phyloP scores from a whole-genome alignment of 2,329 filamentous ascomycete genomes.

The Fusarium stilboides region DNA sequence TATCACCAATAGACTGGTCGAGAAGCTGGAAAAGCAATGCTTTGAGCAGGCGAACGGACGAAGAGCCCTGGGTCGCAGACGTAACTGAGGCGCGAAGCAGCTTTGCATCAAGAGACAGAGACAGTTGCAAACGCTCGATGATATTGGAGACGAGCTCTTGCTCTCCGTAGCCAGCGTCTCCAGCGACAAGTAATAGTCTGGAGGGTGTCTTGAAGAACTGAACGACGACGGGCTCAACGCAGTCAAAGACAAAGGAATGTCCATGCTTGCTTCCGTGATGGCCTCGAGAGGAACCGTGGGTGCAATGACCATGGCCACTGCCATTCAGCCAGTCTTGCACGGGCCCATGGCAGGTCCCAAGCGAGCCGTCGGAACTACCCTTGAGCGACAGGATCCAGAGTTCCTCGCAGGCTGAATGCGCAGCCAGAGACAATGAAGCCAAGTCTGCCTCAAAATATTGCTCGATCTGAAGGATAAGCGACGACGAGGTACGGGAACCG shows the following conservation, averaged over 20 bases:
- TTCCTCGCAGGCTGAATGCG: background rate
- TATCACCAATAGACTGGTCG: background rate
- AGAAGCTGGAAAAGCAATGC: background rate
- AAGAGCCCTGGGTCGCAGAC: fast-evolving
- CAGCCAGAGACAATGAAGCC: background rate
- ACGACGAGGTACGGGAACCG: background rate
- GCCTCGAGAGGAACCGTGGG: background rate
- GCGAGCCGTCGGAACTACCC: background rate
- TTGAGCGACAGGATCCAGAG: constrained; percentile 1
- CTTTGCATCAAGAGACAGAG: background rate
- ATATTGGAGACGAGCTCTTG: constrained; percentile 3
- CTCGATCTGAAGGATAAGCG: background rate
- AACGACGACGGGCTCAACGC: fast-evolving
- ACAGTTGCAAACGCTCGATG: background rate
- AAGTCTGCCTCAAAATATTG: background rate
- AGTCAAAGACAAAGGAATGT: background rate
- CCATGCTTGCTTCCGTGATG: background rate
- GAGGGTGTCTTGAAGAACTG: background rate
- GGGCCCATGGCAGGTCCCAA: background rate
- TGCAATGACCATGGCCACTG: background rate
- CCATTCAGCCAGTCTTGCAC: constrained; percentile 1
- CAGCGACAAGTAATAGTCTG: background rate
- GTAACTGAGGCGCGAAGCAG: background rate
- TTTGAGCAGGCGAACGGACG: background rate
- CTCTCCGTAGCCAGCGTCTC: background rate